Conservation (phyloP, 106 monocot species). For the Acorus calamus region DNA sequence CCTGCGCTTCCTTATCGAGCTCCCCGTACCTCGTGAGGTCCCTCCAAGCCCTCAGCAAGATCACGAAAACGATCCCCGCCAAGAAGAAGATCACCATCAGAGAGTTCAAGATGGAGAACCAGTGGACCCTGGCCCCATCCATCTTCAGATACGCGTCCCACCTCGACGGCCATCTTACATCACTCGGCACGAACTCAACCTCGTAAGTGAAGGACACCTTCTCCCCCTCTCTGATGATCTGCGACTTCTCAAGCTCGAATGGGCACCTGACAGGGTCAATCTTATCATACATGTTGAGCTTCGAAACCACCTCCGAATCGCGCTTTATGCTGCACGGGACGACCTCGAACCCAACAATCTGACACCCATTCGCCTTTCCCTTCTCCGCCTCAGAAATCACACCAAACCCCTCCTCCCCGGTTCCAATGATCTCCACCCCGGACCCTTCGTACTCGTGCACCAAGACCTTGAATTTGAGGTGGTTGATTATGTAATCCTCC, state of each 20-base stretch:
- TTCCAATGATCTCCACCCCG: too few species aligned
- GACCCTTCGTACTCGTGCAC: slow-evolving; percentile 21
- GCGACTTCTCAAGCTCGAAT: slow-evolving; percentile 32
- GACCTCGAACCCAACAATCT: slow-evolving; percentile 47
- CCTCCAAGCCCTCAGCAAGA: slow-evolving; percentile 39
- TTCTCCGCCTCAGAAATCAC: too few species aligned
- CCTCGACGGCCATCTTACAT: slow-evolving; percentile 44
- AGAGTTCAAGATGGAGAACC: slow-evolving; percentile 63
- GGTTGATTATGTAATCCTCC: slow-evolving; percentile 42
- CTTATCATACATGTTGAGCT: slow-evolving; percentile 37
- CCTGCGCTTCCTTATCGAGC: slow-evolving; percentile 40
- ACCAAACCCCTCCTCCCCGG: too few species aligned
- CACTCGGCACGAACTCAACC: slow-evolving; percentile 36
- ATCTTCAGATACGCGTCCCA: slow-evolving; percentile 57
- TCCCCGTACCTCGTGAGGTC: slow-evolving; percentile 48
- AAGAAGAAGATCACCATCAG: slow-evolving; percentile 48
- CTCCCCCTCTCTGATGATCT: slow-evolving; percentile 35
- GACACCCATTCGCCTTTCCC: too few species aligned
- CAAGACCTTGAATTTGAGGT: slow-evolving; percentile 44
- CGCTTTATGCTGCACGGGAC: slow-evolving; percentile 41
- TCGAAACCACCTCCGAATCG: slow-evolving; percentile 19
- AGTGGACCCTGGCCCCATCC: slow-evolving; percentile 56
- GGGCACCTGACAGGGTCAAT: slow-evolving; percentile 26
- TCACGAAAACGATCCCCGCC: slow-evolving; percentile 51
- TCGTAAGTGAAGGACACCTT: slow-evolving; percentile 44